Percentiles rank a stretch among this genome's conserved stretches.
Conservation (phyloP, 2,329 filamentous ascomycete species). For the Trichoderma sp. region DNA sequence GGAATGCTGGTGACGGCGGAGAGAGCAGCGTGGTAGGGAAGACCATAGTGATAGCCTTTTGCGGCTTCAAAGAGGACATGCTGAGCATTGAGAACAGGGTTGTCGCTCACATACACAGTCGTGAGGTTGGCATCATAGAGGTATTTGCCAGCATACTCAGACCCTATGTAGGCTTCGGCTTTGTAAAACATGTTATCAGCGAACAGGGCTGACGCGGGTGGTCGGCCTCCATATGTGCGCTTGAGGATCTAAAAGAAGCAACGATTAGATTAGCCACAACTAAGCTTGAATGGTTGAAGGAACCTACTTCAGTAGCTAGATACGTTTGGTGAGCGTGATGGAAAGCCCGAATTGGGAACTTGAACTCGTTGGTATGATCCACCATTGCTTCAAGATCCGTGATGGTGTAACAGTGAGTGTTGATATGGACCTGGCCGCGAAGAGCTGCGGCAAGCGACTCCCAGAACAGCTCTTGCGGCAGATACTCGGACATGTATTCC, state of each 20-base stretch:
- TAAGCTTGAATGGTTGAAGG: background rate
- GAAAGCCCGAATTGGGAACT: constrained; percentile 66
- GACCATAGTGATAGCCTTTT: constrained; percentile 60
- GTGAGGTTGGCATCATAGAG: constrained; percentile 66
- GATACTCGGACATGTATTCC: constrained; percentile 56
- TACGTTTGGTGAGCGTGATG: constrained; percentile 71
- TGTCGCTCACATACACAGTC: constrained; percentile 69
- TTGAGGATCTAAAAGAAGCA: constrained; percentile 50
- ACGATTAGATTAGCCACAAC: background rate
- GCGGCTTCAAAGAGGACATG: constrained; percentile 68
- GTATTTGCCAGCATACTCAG: constrained; percentile 66
- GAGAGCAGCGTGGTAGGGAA: constrained; percentile 62
- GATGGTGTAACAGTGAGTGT: constrained; percentile 72
- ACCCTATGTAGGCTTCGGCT: constrained; percentile 64
- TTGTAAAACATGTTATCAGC: constrained; percentile 76
- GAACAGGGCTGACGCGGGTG: constrained; percentile 64
- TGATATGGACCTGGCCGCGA: constrained; percentile 67
- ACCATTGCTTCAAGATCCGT: constrained; percentile 70
- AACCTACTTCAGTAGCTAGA: constrained; percentile 61
- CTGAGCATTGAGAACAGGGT: constrained; percentile 69
- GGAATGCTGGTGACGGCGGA: constrained; percentile 61
- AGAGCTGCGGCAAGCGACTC: constrained; percentile 64
- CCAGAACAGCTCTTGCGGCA: constrained; percentile 64
- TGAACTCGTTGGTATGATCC: constrained; percentile 71
- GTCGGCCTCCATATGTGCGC: constrained; percentile 54